Base-by-base conservation (phyloP, 1,284 basidiomycete genomes). In the Cryptococcus wingfieldii region DNA sequence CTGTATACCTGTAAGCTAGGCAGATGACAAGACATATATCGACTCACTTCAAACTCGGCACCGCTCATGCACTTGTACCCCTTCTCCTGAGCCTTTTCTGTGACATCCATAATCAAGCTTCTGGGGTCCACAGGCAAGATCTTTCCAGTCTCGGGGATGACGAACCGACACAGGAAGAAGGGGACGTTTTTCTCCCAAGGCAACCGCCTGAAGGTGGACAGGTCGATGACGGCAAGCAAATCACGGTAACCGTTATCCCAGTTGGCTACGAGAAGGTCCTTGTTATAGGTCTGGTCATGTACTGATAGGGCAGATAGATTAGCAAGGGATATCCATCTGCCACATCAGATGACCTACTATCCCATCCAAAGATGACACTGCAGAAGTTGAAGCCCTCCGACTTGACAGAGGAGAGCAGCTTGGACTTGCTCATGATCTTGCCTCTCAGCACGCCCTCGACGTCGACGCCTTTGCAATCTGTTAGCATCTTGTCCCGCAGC, bases 361-460 rank as follows among this genome's bases (percentile, higher is more conserved):
- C 78, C 78, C 74, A 77, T 3, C 78, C 79, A 44, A 77, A 96
- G 50, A 95, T 84, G 51, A 95, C 90, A 62, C 88, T 89, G 77
- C 90, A 93, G 79, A 95, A 96, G 4, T 90, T 90, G 72, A 95
- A 94, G 0, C 90, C 90, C 56, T 87, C 84, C 3, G 85, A 83
- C 56, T 86, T 84, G n/a, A 83, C 88, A 0, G 89, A 86, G 48
- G 86, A 87, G 31, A 98, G 72, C 70, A 98, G 96, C 78, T 98
- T 98, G 53, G 86, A 82, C 78, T 90, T 96, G 31, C 88, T 89
- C 88, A 96, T 92, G 75, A 88, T 88, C 78, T 97, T 98, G 47
- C 94, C 94, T 47, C 94, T 83, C 14, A 97, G 81, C 18, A 98
- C 85, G 38, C 95, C 95, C 75, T 98, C 95, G 47, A 94, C 90